Conservation (phyloP, 2,329 filamentous ascomycete species). For the Pseudofabraea citricarpa region DNA sequence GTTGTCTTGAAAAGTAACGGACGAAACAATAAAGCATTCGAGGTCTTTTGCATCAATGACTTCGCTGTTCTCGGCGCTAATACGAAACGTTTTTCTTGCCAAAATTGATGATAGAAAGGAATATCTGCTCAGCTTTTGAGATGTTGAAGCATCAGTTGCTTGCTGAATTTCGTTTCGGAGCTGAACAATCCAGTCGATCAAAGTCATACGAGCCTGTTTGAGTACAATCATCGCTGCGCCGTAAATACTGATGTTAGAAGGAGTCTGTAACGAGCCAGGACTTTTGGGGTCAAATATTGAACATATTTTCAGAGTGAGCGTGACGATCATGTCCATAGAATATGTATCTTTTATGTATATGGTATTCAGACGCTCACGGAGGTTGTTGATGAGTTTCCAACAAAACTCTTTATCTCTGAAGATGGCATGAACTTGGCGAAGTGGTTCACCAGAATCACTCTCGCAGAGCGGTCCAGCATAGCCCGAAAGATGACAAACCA, state of each 20-base stretch:
- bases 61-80: constrained; percentile 4
- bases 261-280: constrained; percentile 23
- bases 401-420: constrained; percentile 49
- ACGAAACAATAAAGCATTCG: constrained; percentile 31
- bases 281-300: too few species aligned
- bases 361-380: constrained; percentile 38
- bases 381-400: constrained; percentile 37
- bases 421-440: constrained; percentile 43
- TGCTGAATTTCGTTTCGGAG: constrained; percentile 41
- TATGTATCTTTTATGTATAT: constrained; percentile 59
- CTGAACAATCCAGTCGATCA: constrained; percentile 42
- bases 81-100: constrained; percentile 43
- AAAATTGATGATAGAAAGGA: constrained; percentile 51
- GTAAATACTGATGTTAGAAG: constrained; percentile 3
- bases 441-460: constrained; percentile 20
- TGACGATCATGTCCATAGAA: constrained; percentile 54
- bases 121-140: constrained; percentile 37
- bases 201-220: constrained; percentile 34
- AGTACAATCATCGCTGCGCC: constrained; percentile 30
- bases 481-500: constrained; percentile 47
- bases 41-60: constrained; percentile 13
- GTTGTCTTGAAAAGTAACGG: constrained; percentile 43
- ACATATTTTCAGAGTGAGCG: constrained; percentile 40
- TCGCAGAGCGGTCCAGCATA: constrained; percentile 47
- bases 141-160: constrained; percentile 31